phyloP scores from a whole-genome alignment of 345 rosid species.

The Corchorus capsularis region DNA sequence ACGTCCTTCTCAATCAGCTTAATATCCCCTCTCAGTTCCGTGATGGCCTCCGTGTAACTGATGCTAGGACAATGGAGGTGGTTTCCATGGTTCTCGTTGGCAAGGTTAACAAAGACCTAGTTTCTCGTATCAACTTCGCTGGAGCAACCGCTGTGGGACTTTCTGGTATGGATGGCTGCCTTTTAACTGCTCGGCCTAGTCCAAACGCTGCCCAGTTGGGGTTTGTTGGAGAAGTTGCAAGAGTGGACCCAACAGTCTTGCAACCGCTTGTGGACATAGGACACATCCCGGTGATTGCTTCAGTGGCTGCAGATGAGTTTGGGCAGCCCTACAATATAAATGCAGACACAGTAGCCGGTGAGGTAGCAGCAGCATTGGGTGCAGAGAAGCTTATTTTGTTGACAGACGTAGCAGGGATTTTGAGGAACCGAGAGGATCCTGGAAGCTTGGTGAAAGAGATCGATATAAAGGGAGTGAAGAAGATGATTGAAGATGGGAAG shows the following conservation, averaged over 20 bases:
- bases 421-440: conserved; percentile 60
- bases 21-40: conserved; percentile 67
- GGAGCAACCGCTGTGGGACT: conserved; percentile 89
- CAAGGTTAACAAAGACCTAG: conserved; percentile 79
- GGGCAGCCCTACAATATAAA: conserved; percentile 90
- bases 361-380: conserved; percentile 86
- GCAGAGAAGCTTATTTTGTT: conserved; percentile 88
- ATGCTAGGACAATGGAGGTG: conserved; percentile 87
- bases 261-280: conserved; percentile 59
- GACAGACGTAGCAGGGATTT: conserved; percentile 89
- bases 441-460: conserved; percentile 80
- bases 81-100: conserved; percentile 96
- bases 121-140: conserved; percentile 72
- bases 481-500: conserved; percentile 70
- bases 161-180: conserved; percentile 90
- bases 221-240: conserved; percentile 84
- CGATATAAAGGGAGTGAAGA: conserved; percentile 81
- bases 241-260: conserved; percentile 62
- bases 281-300: conserved; percentile 84
- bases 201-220: conserved; percentile 73
- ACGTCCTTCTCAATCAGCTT: conserved; percentile 66
- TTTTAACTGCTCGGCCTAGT: conserved; percentile 71
- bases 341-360: conserved; percentile 95
- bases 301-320: conserved; percentile 74
- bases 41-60: conserved; percentile 87